Conservation (phyloP, 2,329 filamentous ascomycete genomes). For the Botryotinia calthae region DNA sequence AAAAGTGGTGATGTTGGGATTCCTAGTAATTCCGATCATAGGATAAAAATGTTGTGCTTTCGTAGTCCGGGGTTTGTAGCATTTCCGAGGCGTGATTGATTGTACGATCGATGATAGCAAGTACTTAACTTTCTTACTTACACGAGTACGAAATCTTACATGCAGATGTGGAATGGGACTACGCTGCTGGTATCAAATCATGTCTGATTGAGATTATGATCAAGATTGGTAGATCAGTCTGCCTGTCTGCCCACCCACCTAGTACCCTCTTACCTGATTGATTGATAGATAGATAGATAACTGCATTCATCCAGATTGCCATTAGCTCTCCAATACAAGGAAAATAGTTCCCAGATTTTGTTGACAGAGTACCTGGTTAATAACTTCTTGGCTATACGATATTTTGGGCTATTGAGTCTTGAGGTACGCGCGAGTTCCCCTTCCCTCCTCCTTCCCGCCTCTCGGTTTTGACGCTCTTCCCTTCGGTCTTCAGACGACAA, state of each 20-base stretch:
- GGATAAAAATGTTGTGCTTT: not conserved
- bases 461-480: not conserved
- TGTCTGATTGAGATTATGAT: not conserved
- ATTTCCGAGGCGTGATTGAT: not conserved
- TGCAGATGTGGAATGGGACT: not conserved
- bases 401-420: not conserved
- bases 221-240: not conserved
- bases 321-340: not conserved
- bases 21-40: not conserved
- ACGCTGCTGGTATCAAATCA: not conserved
- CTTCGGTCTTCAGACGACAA: not conserved
- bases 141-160: constrained; percentile 14
- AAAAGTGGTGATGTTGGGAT: not conserved
- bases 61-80: constrained; percentile 1
- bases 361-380: too few relatives aligned
- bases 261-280: not conserved
- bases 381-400: not conserved
- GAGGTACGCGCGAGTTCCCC: not conserved
- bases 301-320: not conserved
- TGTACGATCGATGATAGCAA: not conserved
- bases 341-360: not conserved
- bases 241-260: not conserved
- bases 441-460: not conserved
- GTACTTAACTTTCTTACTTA: not conserved
- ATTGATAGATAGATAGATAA: not conserved